Base-by-base conservation (phyloP, 2,329 filamentous ascomycete genomes). In the Colletotrichum sp. region DNA sequence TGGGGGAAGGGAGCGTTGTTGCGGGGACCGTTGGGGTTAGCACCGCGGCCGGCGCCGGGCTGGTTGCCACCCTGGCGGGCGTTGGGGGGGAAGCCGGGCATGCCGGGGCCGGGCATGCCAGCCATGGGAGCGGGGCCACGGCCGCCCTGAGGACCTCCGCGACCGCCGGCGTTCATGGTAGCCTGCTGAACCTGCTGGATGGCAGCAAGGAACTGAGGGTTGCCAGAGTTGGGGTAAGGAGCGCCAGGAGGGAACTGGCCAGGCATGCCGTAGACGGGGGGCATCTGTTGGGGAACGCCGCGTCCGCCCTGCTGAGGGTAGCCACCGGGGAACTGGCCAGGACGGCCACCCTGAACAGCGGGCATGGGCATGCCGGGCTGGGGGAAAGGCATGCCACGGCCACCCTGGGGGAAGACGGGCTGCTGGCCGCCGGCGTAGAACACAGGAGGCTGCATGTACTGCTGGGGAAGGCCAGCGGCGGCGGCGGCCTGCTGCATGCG, bases 401-500 rank as follows among this genome's bases (percentile, higher is more conserved):
- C 91, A 77, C 89, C 91, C 82, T 91, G 89, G 77, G 91, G 91
- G 88, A 93, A 94, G 77, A 90, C 90, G 78, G 93, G 93, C 88
- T 95, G 92, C 87, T 95, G 93, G 69, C 95, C 95, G 79, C 95
- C 94, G 78, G 93, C 94, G 85, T 98, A 98, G 91, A 97, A 99
- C 88, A 99, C 96, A 79, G 95, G 93, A 75, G 95, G 93, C 85
- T 95, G 95, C 91, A 98, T 96, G 90, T 91, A 95, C 84, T 94
- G 94, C 87, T 94, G 94, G 80, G 95, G 94, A 91, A 98, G 95
- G 82, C 95, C 96, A 70, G 95, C 95, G 79, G 94, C 95, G 79
- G 96, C 95, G 80, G 96, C 96, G 80, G 96, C 95, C 88, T 99
- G 97, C 90, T 99, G 97, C 93, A 99, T 97, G 84, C 97, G 95